phyloP scores from a whole-genome alignment of 2,329 filamentous ascomycete species.

The Claviceps maximensis region DNA sequence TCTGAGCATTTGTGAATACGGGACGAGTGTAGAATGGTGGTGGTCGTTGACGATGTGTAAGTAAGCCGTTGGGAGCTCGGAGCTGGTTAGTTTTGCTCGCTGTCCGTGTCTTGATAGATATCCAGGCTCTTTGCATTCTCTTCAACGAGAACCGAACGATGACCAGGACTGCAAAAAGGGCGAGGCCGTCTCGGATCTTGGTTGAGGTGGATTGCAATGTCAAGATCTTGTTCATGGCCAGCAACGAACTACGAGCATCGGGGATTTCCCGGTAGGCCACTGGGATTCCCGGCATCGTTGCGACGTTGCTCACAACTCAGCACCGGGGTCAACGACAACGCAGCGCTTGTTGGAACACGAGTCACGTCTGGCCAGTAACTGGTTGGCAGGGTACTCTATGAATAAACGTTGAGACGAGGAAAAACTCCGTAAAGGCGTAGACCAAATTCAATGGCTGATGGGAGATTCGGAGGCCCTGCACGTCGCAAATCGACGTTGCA shows the following conservation, averaged over 20 bases:
- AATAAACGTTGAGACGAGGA: no score
- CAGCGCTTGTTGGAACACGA: not conserved
- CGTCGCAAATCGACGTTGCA: not conserved
- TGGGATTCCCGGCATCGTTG: slow-evolving; percentile 19
- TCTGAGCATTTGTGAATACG: slow-evolving; percentile 16
- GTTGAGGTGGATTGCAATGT: slow-evolving; percentile 18
- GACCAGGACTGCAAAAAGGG: slow-evolving; percentile 22
- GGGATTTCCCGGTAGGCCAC: slow-evolving; percentile 20
- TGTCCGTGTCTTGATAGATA: not conserved
- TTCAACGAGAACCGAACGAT: slow-evolving; percentile 20
- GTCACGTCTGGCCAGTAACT: not conserved
- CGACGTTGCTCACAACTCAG: not conserved
- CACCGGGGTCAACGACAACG: not conserved
- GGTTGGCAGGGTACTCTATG: no score
- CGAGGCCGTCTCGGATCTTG: slow-evolving; percentile 16
- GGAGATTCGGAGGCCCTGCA: not conserved
- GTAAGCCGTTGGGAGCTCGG: slow-evolving; percentile 4
- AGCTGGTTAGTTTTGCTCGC: slow-evolving; percentile 4
- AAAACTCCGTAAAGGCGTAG: no score
- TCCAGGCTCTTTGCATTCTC: slow-evolving; percentile 8
- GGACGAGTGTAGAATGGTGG: slow-evolving; percentile 8
- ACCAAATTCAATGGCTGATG: not conserved
- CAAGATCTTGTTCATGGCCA: slow-evolving; percentile 17
- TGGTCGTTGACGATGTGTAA: not conserved
- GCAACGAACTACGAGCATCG: slow-evolving; percentile 13